These are phyloP conservation scores for Arctium minus DNA, from an alignment of 129 eudicot genomes.

Conservation along the genomic window DNA sequence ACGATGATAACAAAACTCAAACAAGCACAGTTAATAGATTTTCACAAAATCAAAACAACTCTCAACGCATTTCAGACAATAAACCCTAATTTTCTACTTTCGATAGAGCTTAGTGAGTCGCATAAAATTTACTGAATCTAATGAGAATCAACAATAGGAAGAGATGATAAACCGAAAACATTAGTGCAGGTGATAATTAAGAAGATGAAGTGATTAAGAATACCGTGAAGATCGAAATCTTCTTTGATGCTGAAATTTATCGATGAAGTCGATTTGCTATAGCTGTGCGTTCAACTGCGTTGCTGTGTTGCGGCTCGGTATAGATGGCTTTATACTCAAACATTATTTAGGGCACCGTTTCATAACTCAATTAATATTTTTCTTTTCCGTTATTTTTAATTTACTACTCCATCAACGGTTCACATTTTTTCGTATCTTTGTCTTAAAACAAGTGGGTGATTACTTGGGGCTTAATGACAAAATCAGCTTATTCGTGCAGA, in stretches of 20 bases:
- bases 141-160: not conserved
- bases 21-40: too few relatives aligned
- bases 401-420: too few relatives aligned
- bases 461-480: too few relatives aligned
- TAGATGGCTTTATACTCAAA: not conserved
- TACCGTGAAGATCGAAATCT: constrained; percentile 2
- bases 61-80: not conserved
- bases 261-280: not conserved
- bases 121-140: not conserved
- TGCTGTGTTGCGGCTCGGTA: not conserved
- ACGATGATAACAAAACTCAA: not conserved
- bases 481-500: too few relatives aligned
- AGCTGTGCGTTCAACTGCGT: not conserved
- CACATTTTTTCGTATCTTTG: too few relatives aligned
- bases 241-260: not conserved
- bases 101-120: not conserved
- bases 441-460: too few relatives aligned
- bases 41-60: not conserved
- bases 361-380: not conserved
- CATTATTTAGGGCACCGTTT: not conserved
- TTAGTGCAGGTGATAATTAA: not conserved
- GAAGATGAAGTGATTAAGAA: not conserved
- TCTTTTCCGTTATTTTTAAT: too few relatives aligned
- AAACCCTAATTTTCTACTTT: not conserved
- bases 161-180: not conserved